These are phyloP conservation scores for Lactifluus piperatus DNA, from an alignment of 768 basidiomycete genomes.

Conservation along the genomic window DNA sequence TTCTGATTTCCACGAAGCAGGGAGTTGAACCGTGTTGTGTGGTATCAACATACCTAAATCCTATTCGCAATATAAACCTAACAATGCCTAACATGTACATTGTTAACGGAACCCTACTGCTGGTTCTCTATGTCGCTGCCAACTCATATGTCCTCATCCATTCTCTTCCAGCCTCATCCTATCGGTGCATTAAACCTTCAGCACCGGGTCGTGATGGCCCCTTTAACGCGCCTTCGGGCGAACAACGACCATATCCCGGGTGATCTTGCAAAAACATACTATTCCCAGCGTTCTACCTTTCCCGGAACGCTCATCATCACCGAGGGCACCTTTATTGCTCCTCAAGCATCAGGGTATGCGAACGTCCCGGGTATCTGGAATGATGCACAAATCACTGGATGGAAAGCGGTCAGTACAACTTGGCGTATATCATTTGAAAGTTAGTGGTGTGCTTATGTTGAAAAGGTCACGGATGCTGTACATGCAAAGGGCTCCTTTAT, in stretches of 20 bases:
- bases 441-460: neutral
- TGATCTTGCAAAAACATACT: conserved; percentile 37
- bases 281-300: conserved; percentile 36
- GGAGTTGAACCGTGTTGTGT: too few relatives aligned
- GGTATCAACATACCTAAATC: too few relatives aligned
- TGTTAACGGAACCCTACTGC: too few relatives aligned
- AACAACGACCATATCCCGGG: conserved; percentile 29
- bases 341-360: conserved; percentile 38
- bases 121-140: neutral
- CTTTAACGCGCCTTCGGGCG: conserved; percentile 40
- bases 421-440: neutral
- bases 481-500: conserved; percentile 46
- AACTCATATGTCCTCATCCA: neutral
- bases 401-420: conserved; percentile 34
- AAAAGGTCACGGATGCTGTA: conserved; percentile 48
- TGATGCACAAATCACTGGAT: conserved; percentile 44
- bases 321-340: conserved; percentile 47
- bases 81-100: too few relatives aligned
- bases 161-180: conserved; percentile 39
- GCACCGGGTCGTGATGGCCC: conserved; percentile 48
- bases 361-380: conserved; percentile 58
- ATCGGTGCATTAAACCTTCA: conserved; percentile 35
- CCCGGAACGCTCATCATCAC: conserved; percentile 49
- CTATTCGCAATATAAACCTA: too few relatives aligned
- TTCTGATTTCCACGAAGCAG: too few relatives aligned